Conservation (phyloP, 768 basidiomycete species). For the Lactarius hatsudake region DNA sequence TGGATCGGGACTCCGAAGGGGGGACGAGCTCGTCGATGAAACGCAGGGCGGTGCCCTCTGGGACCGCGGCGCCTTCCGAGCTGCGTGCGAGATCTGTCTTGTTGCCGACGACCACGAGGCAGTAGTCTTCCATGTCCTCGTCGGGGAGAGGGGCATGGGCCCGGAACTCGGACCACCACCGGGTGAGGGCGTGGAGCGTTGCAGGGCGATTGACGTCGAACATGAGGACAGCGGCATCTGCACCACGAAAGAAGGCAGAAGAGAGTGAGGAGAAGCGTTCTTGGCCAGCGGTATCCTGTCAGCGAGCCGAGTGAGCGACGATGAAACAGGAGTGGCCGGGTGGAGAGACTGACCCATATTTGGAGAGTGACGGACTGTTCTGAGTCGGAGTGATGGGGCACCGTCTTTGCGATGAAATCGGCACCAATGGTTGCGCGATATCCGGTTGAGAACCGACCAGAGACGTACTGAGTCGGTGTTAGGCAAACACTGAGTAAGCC, state of each 20-base stretch:
- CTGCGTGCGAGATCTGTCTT: slow-evolving; percentile 58
- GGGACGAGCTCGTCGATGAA: slow-evolving; percentile 57
- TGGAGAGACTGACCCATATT: slow-evolving; percentile 50
- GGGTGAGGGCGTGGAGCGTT: slow-evolving; percentile 54
- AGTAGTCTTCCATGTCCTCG: slow-evolving; percentile 59
- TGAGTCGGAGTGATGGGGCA: slow-evolving; percentile 56
- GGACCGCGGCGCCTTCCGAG: slow-evolving; percentile 29
- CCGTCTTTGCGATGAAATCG: slow-evolving; percentile 79
- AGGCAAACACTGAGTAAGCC: neutral
- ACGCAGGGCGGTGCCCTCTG: slow-evolving; percentile 45
- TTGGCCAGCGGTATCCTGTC: slow-evolving; percentile 81
- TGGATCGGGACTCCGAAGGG: slow-evolving; percentile 23
- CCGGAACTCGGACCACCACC: slow-evolving; percentile 81
- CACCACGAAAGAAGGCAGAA: slow-evolving; percentile 79
- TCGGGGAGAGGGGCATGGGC: slow-evolving; percentile 63
- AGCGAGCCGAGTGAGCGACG: slow-evolving; percentile 13
- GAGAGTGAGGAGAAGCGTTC: slow-evolving; percentile 85
- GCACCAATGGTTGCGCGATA: slow-evolving; percentile 87
- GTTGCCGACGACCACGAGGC: slow-evolving; percentile 70
- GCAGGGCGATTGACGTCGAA: slow-evolving; percentile 73
- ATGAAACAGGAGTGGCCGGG: neutral
- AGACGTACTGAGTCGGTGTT: slow-evolving; percentile 58
- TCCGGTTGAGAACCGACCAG: slow-evolving; percentile 67
- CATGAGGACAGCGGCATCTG: slow-evolving; percentile 78
- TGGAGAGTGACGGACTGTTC: slow-evolving; percentile 64